Percentiles rank a stretch among this genome's conserved stretches.
These are phyloP conservation scores for Alternaria gaisen DNA, from an alignment of 2,329 filamentous ascomycete species.

Conservation along the genomic window DNA sequence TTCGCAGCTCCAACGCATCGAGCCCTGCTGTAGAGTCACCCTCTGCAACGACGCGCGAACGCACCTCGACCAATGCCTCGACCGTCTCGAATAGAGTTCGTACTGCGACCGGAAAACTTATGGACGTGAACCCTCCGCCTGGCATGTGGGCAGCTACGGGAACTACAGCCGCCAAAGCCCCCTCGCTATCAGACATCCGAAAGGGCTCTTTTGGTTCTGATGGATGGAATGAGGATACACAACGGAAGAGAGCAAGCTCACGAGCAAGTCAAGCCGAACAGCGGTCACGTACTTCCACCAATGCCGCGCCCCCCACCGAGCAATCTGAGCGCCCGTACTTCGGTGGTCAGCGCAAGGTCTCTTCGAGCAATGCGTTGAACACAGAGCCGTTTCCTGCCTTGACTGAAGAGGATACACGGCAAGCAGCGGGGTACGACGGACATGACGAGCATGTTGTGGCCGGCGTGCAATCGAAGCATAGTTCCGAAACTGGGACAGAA, in stretches of 20 bases:
- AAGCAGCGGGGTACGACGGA: conserved; percentile 6
- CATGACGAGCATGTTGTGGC: conserved; percentile 20
- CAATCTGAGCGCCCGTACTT: conserved; percentile 9
- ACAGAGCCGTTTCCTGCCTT: conserved; percentile 43
- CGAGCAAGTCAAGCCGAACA: conserved; percentile 36
- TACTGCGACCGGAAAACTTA: conserved; percentile 48
- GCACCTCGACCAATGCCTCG: conserved; percentile 47
- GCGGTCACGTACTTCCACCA: conserved; percentile 15
- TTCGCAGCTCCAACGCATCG: conserved; percentile 19
- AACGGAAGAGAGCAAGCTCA: conserved; percentile 37
- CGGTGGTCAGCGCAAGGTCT: conserved; percentile 16
- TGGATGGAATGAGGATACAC: conserved; percentile 45
- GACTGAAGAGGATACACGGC: conserved; percentile 37
- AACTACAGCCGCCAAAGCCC: conserved; percentile 51
- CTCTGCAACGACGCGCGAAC: conserved; percentile 24
- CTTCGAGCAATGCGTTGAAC: conserved; percentile 24
- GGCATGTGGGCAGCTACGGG: conserved; percentile 59
- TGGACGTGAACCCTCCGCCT: conserved; percentile 50
- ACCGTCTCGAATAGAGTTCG: conserved; percentile 43
- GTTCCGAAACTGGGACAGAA: conserved; percentile 29
- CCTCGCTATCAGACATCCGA: conserved; percentile 55
- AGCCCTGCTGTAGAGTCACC: conserved; percentile 24
- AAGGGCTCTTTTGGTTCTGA: conserved; percentile 46
- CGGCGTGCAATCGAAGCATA: conserved; percentile 24
- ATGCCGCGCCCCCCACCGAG: conserved; percentile 16